Evolutionary conservation across 192 early-diverging fungal species (phyloP).

Genomic region (Rhizoclosmatium globosum): DNA sequence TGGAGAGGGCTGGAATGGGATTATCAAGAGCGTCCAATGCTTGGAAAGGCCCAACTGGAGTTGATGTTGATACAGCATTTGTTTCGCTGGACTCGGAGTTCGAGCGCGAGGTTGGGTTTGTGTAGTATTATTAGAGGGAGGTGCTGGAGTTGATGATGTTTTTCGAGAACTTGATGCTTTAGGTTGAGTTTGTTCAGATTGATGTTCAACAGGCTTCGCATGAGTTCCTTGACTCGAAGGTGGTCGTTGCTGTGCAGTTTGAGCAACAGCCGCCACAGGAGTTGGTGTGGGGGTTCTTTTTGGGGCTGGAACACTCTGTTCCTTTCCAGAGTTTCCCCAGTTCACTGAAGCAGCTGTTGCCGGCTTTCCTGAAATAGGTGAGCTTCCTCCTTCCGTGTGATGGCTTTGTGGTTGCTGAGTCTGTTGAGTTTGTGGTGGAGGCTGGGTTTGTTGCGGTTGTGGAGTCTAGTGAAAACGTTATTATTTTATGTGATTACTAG

Average conservation of each 20-base stretch:
- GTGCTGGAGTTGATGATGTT: not conserved
- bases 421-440: not conserved
- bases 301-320: not conserved
- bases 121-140: not conserved
- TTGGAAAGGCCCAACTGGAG: not conserved
- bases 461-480: not conserved
- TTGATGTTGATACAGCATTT: not conserved
- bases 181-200: conserved; percentile 1
- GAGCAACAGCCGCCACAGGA: not conserved
- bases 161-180: not conserved
- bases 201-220: too few relatives aligned
- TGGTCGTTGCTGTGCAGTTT: not conserved
- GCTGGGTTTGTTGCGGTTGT: not conserved
- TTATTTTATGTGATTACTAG: not conserved
- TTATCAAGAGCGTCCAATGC: conserved; percentile 28
- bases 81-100: not conserved
- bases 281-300: not conserved
- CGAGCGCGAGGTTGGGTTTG: not conserved
- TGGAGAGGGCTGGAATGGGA: conserved; percentile 11
- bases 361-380: conserved; percentile 1
- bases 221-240: not conserved
- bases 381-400: not conserved
- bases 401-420: not conserved
- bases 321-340: conserved; percentile 21
- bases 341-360: conserved; percentile 22